Conservation (phyloP, 352 stramenopile genomes). For the Pythium phragmiticola region DNA sequence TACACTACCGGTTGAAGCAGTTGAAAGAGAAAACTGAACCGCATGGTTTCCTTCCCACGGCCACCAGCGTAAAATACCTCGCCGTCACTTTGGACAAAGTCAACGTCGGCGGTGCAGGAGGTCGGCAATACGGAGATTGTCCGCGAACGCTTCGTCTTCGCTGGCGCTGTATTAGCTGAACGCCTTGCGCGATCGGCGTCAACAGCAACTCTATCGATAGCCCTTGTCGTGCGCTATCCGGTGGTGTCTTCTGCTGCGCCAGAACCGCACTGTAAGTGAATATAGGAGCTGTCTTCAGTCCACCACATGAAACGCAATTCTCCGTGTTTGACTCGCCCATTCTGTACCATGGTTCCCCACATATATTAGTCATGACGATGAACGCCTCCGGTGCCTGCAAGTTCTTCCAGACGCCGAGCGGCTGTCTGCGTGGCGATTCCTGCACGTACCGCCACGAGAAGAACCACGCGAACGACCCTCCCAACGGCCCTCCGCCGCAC, state of each 20-base stretch:
- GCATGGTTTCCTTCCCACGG: conserved; percentile 11
- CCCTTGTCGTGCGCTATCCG: background rate
- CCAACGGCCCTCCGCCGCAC: background rate
- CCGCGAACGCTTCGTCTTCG: background rate
- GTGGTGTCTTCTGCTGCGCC: conserved; percentile 4
- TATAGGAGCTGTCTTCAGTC: background rate
- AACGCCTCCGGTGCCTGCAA: conserved; percentile 38
- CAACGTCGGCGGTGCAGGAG: conserved; percentile 5
- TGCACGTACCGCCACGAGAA: conserved; percentile 67
- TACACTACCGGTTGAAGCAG: conserved; percentile 3
- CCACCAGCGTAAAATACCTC: conserved; percentile 13
- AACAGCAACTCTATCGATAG: conserved; percentile 8
- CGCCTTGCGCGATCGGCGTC: background rate
- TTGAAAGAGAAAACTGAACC: conserved; percentile 10
- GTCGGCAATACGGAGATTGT: background rate
- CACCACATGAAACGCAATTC: background rate
- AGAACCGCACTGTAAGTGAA: conserved; percentile 12
- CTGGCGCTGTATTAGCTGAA: background rate
- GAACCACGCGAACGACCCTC: background rate
- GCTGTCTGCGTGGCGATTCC: conserved; percentile 64
- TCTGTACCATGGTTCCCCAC: background rate
- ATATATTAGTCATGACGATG: conserved; percentile 1
- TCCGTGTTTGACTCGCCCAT: background rate
- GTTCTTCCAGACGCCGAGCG: conserved; percentile 72
- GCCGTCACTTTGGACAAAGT: conserved; percentile 20